These are phyloP conservation scores for Rhizodiscina lignyota DNA, from an alignment of 495 filamentous ascomycete species.

Conservation along the genomic window DNA sequence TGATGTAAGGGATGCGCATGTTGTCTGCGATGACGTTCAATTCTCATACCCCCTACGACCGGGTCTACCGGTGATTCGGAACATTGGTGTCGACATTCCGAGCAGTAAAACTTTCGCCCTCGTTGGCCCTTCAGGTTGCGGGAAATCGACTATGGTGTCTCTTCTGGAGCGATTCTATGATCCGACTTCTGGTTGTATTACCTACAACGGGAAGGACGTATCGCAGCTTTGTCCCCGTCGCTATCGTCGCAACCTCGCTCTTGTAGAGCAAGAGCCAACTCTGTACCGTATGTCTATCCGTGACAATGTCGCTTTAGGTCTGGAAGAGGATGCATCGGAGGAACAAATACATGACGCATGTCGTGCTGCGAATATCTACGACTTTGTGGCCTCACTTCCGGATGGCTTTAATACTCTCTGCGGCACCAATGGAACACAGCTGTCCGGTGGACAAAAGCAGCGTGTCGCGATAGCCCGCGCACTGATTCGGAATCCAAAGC, in stretches of 20 bases:
- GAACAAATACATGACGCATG: slow-evolving; percentile 29
- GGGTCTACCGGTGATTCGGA: not conserved
- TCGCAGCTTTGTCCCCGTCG: slow-evolving; percentile 2
- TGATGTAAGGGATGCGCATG: not conserved
- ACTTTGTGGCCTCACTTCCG: slow-evolving; percentile 38
- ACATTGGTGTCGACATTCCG: not conserved
- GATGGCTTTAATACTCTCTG: slow-evolving; percentile 18
- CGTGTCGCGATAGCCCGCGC: slow-evolving; percentile 14
- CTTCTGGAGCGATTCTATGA: slow-evolving; percentile 16
- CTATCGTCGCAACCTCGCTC: slow-evolving; percentile 7
- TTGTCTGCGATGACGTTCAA: not conserved
- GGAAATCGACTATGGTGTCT: slow-evolving; percentile 15
- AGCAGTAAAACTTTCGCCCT: not conserved
- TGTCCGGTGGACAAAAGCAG: slow-evolving; percentile 15
- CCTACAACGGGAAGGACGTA: slow-evolving; percentile 8
- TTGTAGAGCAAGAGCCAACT: slow-evolving; percentile 12
- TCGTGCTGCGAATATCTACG: slow-evolving; percentile 38
- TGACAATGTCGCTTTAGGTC: slow-evolving; percentile 43
- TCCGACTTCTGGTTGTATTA: slow-evolving; percentile 9
- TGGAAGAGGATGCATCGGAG: slow-evolving; percentile 18
- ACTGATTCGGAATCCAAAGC: slow-evolving; percentile 10
- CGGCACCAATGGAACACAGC: slow-evolving; percentile 8
- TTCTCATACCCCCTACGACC: not conserved
- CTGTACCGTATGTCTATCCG: slow-evolving; percentile 26
- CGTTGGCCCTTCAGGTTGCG: slow-evolving; percentile 8